These are phyloP conservation scores for Blastobotrys malaysiensis DNA, from an alignment of 1,139 yeast genomes.

Conservation along the genomic window DNA sequence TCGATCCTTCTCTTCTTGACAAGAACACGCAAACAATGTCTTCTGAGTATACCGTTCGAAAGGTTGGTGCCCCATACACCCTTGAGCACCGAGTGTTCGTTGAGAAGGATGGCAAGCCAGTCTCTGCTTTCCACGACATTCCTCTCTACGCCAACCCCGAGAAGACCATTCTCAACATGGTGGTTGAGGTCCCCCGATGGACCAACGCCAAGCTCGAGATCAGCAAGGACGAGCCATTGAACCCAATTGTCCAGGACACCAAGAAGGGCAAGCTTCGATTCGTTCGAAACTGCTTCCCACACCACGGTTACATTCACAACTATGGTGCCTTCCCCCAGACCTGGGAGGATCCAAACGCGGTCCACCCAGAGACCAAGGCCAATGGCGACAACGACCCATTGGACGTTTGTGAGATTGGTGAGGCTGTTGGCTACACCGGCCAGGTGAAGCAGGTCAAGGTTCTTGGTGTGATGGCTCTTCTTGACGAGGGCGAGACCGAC, in stretches of 20 bases:
- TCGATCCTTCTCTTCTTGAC: not conserved
- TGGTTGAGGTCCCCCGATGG: slow-evolving; percentile 95
- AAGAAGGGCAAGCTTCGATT: slow-evolving; percentile 83
- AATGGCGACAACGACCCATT: slow-evolving; percentile 95
- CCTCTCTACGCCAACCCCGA: slow-evolving; percentile 64
- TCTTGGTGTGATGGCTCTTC: slow-evolving; percentile 85
- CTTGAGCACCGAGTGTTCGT: slow-evolving; percentile 81
- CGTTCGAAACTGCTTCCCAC: slow-evolving; percentile 91
- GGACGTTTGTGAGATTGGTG: slow-evolving; percentile 93
- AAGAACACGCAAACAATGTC: not conserved
- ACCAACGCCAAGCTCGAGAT: slow-evolving; percentile 92
- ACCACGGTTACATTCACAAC: slow-evolving; percentile 92
- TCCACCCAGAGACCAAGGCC: slow-evolving; percentile 45
- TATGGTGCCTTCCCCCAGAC: slow-evolving; percentile 99
- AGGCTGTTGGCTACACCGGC: slow-evolving; percentile 59
- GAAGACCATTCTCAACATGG: slow-evolving; percentile 71
- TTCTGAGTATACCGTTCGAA: slow-evolving; percentile 42
- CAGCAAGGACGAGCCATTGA: slow-evolving; percentile 62
- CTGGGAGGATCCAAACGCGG: slow-evolving; percentile 71
- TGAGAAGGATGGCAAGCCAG: slow-evolving; percentile 61
- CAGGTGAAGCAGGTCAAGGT: slow-evolving; percentile 81
- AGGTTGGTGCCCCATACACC: slow-evolving; percentile 88
- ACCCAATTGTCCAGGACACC: slow-evolving; percentile 91
- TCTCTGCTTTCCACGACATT: slow-evolving; percentile 77
- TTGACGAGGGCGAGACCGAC: slow-evolving; percentile 97